phyloP scores from a whole-genome alignment of 345 rosid species.

The Schrenkiella parvula region DNA sequence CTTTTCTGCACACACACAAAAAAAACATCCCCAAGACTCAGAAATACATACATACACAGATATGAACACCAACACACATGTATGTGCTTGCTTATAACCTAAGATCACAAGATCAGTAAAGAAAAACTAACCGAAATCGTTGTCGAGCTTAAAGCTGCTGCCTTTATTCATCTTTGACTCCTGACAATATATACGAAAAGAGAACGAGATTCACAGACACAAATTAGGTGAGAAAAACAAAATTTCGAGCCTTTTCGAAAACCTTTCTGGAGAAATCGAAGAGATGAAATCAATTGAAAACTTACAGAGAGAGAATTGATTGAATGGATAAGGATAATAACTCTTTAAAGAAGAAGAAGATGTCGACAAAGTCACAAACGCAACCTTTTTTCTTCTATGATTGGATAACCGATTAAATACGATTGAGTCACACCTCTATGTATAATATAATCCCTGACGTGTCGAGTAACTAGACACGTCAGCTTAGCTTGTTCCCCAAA shows the following conservation, averaged over 20 bases:
- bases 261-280: background rate
- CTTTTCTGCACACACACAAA: conserved; percentile 43
- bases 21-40: background rate
- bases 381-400: conserved; percentile 13
- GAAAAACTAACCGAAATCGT: conserved; percentile 51
- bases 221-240: no score
- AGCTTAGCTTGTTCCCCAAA: conserved; percentile 26
- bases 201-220: background rate
- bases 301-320: conserved; percentile 13
- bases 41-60: background rate
- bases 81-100: background rate
- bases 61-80: background rate
- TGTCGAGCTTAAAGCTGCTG: conserved; percentile 58
- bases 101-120: background rate
- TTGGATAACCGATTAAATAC: conserved; percentile 26
- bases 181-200: background rate
- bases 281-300: background rate
- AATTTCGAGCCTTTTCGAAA: background rate
- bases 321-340: conserved; percentile 19
- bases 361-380: background rate
- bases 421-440: background rate
- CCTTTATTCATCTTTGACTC: conserved; percentile 45
- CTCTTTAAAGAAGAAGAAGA: background rate
- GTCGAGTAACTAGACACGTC: conserved; percentile 10
- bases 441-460: background rate